Base-by-base conservation (phyloP, 495 filamentous ascomycete species). In the Aspergillus egyptiacus region DNA sequence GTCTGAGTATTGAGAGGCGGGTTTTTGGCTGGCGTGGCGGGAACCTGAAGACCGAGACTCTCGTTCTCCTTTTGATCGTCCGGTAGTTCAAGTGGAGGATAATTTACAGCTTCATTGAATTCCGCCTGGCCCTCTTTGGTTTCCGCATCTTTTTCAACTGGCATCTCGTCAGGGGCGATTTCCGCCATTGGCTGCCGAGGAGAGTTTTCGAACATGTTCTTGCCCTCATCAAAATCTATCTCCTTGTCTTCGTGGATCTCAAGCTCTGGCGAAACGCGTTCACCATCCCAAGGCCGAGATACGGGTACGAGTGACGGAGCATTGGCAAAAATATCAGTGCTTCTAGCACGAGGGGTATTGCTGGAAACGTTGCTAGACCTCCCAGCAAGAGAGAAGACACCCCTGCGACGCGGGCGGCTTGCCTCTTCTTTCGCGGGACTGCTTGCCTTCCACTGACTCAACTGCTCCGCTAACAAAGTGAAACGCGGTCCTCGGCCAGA, bases 381-480 rank as follows among this genome's bases (percentile, higher is more conserved):
- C 6, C 66, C 68, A n/a, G 57, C 66, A 27, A 72, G 62, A 13
- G 75, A 80, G 57, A 75, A 78, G 22, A 76, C 65, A 32, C 65
- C 72, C 39, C 58, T 58, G 2, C 60, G 68, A 43, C 56, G 61
- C 3, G 63, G 58, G 18, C 61, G 71, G 48, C 23, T 48, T 35
- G 55, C 63, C 49, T 64, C 63, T 11, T 55, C 58, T 56, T 82
- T 74, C 5, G 66, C 61, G 2, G 77, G 69, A 28, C 71, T 76
- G 31, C 56, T 70, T 35, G 80, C 72, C 46, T 73, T 72, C 83
- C 86, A 87, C 5, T 70, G 64, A 47, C 66, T 74, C 6, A 88
- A 62, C 49, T 83, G 76, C 6, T 72, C 61, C 17, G 81, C 78
- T 14, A 87, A 62, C 10, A 82, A 77, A 2, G 82, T 84, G 38